These are phyloP conservation scores for Parasarocladium wereldwijsianum DNA, from an alignment of 2,329 filamentous ascomycete species.

Conservation along the genomic window DNA sequence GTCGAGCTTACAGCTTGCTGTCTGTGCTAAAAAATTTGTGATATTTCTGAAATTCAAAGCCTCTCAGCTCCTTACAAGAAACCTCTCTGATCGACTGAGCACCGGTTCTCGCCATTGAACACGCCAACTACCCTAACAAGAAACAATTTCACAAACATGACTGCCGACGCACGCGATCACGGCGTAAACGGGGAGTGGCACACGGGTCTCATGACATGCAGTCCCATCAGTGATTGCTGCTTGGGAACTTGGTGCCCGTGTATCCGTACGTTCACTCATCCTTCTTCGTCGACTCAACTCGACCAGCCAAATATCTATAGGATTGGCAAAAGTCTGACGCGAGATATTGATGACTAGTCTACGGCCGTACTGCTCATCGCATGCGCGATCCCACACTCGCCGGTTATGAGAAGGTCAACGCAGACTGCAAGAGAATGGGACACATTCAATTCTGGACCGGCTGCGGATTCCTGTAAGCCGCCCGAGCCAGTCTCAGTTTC, in stretches of 20 bases:
- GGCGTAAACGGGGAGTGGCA: constrained; percentile 20
- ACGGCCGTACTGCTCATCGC: constrained; percentile 28
- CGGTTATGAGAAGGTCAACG: constrained; percentile 23
- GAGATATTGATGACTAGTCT: constrained; percentile 19
- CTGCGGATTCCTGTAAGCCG: constrained; percentile 27
- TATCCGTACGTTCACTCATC: constrained; percentile 22
- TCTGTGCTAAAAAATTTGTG: too few species aligned
- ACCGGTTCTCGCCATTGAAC: too few species aligned
- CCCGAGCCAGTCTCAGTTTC: background rate
- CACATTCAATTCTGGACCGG: constrained; percentile 23
- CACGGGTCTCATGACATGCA: constrained; percentile 23
- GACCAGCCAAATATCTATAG: too few species aligned
- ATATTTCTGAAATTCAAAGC: too few species aligned
- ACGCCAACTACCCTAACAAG: too few species aligned
- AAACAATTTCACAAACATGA: constrained; percentile 8
- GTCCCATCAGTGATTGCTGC: constrained; percentile 22
- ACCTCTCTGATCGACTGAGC: too few species aligned
- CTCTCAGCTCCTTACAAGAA: too few species aligned
- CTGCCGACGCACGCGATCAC: constrained; percentile 12
- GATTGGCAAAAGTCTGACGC: too few species aligned
- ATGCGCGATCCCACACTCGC: constrained; percentile 27
- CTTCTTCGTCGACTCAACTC: too few species aligned
- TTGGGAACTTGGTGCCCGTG: constrained; percentile 26
- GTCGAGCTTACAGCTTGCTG: too few species aligned
- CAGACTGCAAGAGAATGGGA: constrained; percentile 25